Evolutionary conservation across 352 stramenopile genomes (phyloP).

Genomic region (Globisporangium acanthophoron): DNA sequence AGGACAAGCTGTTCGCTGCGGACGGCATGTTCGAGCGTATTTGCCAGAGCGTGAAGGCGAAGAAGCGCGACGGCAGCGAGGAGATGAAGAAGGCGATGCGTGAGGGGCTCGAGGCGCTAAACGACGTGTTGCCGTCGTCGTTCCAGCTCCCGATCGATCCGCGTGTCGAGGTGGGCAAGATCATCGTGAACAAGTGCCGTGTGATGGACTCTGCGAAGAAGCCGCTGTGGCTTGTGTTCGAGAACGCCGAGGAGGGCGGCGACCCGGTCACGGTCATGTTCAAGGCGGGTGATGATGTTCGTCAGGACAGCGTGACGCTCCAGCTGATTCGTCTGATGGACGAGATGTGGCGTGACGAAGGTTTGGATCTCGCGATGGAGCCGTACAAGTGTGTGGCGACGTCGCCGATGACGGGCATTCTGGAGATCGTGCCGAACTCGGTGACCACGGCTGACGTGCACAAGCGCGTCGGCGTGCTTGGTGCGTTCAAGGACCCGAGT

Average conservation of each 20-base stretch:
- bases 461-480: constrained; percentile 75
- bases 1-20: constrained; percentile 81
- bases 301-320: constrained; percentile 93
- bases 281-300: constrained; percentile 92
- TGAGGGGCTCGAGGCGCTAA: constrained; percentile 74
- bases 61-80: constrained; percentile 69
- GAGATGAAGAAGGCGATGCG: constrained; percentile 83
- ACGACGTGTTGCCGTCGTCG: constrained; percentile 73
- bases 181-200: constrained; percentile 85
- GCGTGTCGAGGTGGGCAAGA: constrained; percentile 78
- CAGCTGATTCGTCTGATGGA: constrained; percentile 93
- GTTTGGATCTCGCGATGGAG: constrained; percentile 88
- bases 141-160: constrained; percentile 87
- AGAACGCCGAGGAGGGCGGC: constrained; percentile 80
- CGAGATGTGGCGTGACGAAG: constrained; percentile 89
- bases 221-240: constrained; percentile 85
- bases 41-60: constrained; percentile 80
- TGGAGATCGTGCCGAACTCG: constrained; percentile 90
- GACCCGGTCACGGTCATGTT: constrained; percentile 88
- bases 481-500: constrained; percentile 78
- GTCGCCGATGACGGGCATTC: constrained; percentile 86
- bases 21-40: constrained; percentile 79
- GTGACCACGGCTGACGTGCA: constrained; percentile 93
- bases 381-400: constrained; percentile 91
- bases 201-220: constrained; percentile 90